Evolutionary conservation across 1,284 basidiomycete species (phyloP), one percentile per base, ranked within the genome.

Genomic region (Dichomitus squalens): DNA sequence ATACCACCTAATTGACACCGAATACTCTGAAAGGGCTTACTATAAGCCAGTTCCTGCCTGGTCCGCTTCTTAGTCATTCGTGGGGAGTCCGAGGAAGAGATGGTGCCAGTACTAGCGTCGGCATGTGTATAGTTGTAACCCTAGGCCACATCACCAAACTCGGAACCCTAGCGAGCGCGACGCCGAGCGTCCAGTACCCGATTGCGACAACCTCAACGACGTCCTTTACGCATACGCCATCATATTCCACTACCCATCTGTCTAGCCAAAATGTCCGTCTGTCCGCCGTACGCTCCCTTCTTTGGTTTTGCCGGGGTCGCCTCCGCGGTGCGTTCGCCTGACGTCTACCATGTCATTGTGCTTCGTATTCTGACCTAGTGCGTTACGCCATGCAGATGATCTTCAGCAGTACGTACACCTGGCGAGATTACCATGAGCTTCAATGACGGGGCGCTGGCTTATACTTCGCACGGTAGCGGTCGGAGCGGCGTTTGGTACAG

Each of bases 401-500:
- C 70, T 85, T 94, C 64, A 94, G 91, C 77, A 94, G 92, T 94
- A 68, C 65, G 84, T 78, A 18, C 35, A 7, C 8, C 34, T 27
- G 36, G 20, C 41, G 20, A 16, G 1, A 23, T 31, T 3, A 2
- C 12, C 3, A 12, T 39, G 4, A 21, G 4, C 7, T 11, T 1
- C 27, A 20, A 23, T 20, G 9, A 33, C 20, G 8, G 20, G 12
- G 11, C 6, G 8, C 39, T 52, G 8, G 41, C 39, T 4, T n/a
- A n/a, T 31, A 31, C 11, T 11, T 5, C 23, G 14, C 21, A 11
- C 12, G 14, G 14, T 12, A 92, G 90, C 96, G 64, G 79, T 97
- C 44, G 96, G 97, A 64, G 96, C 96, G 61, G 96, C 96, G 18
- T 96, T 94, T 75, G 97, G 97, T 41, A 99, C 97, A 0, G 87